These are phyloP conservation scores for Candida mattraensis DNA, from an alignment of 805 yeast genomes.

Conservation along the genomic window DNA sequence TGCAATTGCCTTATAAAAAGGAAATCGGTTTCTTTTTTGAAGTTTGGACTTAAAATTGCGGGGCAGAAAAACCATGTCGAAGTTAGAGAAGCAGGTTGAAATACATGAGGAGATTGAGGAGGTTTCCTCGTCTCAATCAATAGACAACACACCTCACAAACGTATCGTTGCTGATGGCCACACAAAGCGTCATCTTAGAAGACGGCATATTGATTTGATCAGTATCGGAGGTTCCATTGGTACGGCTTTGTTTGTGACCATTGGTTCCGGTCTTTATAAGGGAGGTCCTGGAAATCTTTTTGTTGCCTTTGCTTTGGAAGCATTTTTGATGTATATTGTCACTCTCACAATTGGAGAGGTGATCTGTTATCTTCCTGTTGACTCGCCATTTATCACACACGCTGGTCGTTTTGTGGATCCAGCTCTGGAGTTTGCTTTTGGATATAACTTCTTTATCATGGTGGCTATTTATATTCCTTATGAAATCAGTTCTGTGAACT, in stretches of 20 bases:
- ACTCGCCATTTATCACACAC: constrained; percentile 43
- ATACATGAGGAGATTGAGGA: no score
- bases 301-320: constrained; percentile 48
- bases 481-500: constrained; percentile 52
- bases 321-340: constrained; percentile 48
- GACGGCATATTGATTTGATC: constrained; percentile 71
- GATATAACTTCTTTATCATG: constrained; percentile 49
- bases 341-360: constrained; percentile 55
- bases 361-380: constrained; percentile 41
- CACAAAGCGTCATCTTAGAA: constrained; percentile 17
- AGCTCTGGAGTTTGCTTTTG: constrained; percentile 51
- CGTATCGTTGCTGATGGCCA: constrained; percentile 17
- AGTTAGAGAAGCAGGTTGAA: no score
- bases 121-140: no score
- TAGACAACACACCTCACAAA: no score
- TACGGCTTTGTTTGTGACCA: constrained; percentile 52
- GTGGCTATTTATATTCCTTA: constrained; percentile 54
- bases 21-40: no score
- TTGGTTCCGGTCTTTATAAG: constrained; percentile 43
- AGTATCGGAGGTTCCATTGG: constrained; percentile 53
- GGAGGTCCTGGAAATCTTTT: constrained; percentile 51
- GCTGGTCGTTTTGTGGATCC: constrained; percentile 50
- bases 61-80: no score
- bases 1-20: no score
- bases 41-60: no score